Evolutionary conservation across 2,329 filamentous ascomycete genomes (phyloP).

Genomic region (Helotiales sp.): DNA sequence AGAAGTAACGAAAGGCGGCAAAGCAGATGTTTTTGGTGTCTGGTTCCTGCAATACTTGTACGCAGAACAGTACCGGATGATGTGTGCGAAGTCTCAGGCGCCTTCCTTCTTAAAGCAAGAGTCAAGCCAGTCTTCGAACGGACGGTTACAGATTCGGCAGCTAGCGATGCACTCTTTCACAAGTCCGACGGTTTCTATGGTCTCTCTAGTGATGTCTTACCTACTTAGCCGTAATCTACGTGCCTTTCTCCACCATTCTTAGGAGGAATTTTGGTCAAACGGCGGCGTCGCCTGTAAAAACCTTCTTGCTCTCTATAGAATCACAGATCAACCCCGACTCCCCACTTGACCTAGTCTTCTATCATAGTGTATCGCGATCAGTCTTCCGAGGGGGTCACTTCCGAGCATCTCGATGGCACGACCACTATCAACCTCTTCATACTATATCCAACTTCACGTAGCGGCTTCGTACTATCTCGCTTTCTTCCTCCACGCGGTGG

Average conservation of each 20-base stretch:
- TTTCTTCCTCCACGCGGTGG: neutral
- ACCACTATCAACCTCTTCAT: neutral
- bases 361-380: too few species aligned
- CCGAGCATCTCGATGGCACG: neutral
- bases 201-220: too few species aligned
- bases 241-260: neutral
- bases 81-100: neutral
- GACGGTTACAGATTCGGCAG: neutral
- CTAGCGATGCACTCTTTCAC: too few species aligned
- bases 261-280: neutral
- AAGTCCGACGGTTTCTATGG: too few species aligned
- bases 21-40: neutral
- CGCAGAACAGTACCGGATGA: neutral
- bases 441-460: neutral
- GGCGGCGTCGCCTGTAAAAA: neutral
- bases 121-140: neutral
- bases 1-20: neutral
- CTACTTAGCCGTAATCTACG: too few species aligned
- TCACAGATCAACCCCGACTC: too few species aligned
- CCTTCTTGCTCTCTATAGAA: neutral
- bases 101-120: neutral
- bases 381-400: neutral
- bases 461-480: neutral
- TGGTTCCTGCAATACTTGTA: constrained; percentile 1
- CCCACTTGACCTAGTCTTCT: neutral